These are phyloP conservation scores for Suillus sp. DNA, from an alignment of 768 basidiomycete genomes.

Conservation along the genomic window DNA sequence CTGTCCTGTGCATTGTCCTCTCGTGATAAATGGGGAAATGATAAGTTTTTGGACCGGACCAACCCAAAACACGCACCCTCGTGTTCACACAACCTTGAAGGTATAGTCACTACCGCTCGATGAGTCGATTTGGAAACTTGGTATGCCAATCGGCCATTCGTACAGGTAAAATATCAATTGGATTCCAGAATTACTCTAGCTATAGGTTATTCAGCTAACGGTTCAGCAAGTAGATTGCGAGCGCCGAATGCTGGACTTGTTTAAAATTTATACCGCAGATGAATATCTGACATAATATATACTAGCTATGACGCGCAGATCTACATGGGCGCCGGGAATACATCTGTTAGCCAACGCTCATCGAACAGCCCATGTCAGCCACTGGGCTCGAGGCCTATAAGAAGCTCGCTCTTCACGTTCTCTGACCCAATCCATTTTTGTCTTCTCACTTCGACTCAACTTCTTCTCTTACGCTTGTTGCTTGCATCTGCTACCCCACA, in stretches of 20 bases:
- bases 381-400: constrained; percentile 7
- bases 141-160: background rate
- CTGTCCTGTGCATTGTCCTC: background rate
- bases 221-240: background rate
- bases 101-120: background rate
- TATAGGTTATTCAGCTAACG: background rate
- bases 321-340: background rate
- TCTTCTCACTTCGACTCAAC: background rate
- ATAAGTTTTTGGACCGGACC: background rate
- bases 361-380: constrained; percentile 9
- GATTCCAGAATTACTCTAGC: background rate
- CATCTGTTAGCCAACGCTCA: constrained; percentile 5
- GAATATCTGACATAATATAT: background rate
- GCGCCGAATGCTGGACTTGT: background rate
- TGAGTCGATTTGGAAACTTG: background rate
- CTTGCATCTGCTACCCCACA: constrained; percentile 6
- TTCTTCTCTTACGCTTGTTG: background rate
- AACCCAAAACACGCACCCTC: background rate
- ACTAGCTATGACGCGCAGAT: background rate
- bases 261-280: background rate
- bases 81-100: background rate
- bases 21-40: background rate
- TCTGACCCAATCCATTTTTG: background rate
- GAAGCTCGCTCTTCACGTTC: constrained; percentile 1
- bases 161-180: background rate